A percentile compares a stretch with the other conserved stretches of the same genome.
Evolutionary conservation across 306 rosid species (phyloP).

Genomic region (Alnus glutinosa): DNA sequence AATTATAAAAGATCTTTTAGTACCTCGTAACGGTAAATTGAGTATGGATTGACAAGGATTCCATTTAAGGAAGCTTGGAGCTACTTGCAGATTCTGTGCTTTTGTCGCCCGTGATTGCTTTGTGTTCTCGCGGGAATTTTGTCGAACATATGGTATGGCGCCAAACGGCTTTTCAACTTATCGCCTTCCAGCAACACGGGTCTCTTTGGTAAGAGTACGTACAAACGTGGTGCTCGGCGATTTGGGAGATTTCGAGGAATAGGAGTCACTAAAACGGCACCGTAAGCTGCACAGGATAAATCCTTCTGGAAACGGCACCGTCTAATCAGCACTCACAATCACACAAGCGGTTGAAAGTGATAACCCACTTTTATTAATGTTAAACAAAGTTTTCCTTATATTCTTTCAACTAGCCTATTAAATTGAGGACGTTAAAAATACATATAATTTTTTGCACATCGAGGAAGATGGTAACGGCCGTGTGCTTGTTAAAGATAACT

Average conservation of each 20-base stretch:
- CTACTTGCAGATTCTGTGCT: neutral
- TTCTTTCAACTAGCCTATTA: no score
- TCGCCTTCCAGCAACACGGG: no score
- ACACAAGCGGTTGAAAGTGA: neutral
- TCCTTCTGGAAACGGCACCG: neutral
- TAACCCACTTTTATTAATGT: no score
- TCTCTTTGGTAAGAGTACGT: no score
- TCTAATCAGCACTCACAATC: neutral
- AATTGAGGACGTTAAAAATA: no score
- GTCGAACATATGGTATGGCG: neutral
- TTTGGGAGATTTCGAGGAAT: no score
- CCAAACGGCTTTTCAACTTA: neutral
- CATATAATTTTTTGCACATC: no score
- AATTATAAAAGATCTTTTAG: neutral
- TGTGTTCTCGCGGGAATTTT: neutral
- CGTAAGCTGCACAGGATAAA: neutral
- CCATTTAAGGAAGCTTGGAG: neutral
- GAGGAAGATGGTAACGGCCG: no score
- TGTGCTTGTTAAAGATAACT: no score
- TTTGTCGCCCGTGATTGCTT: neutral
- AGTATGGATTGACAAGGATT: constrained; percentile 21
- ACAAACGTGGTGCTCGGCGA: no score
- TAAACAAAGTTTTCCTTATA: no score
- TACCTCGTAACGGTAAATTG: constrained; percentile 40
- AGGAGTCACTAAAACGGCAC: neutral